Evolutionary conservation across 768 basidiomycete species (phyloP), one percentile per base, ranked within the genome.

Genomic region (Amanita pseudoporphyria): DNA sequence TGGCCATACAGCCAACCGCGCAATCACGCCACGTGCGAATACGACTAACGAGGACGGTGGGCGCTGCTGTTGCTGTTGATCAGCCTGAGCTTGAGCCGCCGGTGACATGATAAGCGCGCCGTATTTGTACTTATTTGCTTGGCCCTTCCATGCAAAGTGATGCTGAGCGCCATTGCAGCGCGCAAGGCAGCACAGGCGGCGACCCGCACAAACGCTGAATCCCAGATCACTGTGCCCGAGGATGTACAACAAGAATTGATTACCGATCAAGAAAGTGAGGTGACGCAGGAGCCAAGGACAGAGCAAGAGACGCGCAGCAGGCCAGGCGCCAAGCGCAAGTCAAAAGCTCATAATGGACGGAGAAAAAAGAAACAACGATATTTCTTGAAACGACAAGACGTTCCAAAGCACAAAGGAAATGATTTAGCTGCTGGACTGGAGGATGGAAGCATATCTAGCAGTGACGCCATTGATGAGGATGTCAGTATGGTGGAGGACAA

Each of bases 1-100:
- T 39, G 87, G 78, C 94, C 94, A 98, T 49, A 83, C 68, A 10
- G 76, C 73, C 43, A 98, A 76, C 47, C 92, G 77, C 21, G 92
- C 82, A 52, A 95, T 75, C 3, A 87, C 79, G 2, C 91, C 90
- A 18, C 91, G 81, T 10, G 94, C 93, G 57, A 96, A 94, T 51
- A 89, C 76, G 37, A 89, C 60, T 9, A 79, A 72, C 5, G 71
- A 59, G 0, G 73, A 64, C 16, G 77, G 64, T 3, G 77, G 45
- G 10, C 45, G 32, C 72, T 31, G 63, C 19, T 38, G 26, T 7
- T 7, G 26, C 26, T 28, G 26, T 4, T 3, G 7, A 28, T 28
- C 26, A 28, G 4, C 26, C 26, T 28, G 26, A 28, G 26, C 26
- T 7, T 28, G 26, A 28, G 7, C 26, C 26, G 16, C 22, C 16